Evolutionary conservation across 164 flowering plant species (phyloP).

Genomic region (Tinospora cordifolia): DNA sequence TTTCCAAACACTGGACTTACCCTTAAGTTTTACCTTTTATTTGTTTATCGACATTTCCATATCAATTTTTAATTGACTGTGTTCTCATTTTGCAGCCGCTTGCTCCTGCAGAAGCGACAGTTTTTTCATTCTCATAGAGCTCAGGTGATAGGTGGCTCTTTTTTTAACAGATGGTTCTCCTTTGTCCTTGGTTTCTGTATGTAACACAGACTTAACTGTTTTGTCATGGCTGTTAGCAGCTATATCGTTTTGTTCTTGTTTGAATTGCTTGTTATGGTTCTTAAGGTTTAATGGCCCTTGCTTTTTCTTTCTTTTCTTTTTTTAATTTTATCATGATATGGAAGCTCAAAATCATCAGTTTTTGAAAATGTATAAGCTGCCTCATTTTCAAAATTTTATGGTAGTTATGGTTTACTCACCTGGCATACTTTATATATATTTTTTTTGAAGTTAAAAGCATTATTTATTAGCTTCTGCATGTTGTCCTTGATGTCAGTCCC

Average conservation of each 20-base stretch:
- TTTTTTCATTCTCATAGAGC: constrained; percentile 97
- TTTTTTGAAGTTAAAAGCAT: background rate
- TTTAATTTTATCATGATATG: background rate
- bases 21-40: background rate
- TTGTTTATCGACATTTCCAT: background rate
- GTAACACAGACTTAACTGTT: background rate
- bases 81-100: constrained; percentile 44
- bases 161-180: background rate
- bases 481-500: background rate
- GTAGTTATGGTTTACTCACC: background rate
- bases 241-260: no score
- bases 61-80: constrained; percentile 2
- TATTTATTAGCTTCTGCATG: background rate
- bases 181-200: background rate
- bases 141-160: constrained; percentile 47
- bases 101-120: constrained; percentile 73
- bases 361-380: background rate
- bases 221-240: background rate
- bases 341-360: background rate
- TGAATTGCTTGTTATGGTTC: background rate
- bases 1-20: background rate
- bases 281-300: background rate
- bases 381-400: background rate
- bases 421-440: background rate
- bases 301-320: background rate